Evolutionary conservation across 306 rosid genomes (phyloP), one percentile per base, ranked within the genome.

Genomic region (Fagus crenata): DNA sequence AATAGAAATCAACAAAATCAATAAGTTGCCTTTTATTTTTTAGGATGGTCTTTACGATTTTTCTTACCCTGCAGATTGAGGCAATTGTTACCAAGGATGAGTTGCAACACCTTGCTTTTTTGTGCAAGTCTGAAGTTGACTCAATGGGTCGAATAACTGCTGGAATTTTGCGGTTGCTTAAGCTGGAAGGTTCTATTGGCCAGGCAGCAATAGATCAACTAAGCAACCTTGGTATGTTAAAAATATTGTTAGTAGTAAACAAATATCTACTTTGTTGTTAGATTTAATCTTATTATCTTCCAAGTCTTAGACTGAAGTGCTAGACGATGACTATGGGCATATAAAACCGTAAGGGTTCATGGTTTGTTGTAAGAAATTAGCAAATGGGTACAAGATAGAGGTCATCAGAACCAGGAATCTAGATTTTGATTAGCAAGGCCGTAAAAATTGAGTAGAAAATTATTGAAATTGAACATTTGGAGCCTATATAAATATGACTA

Each of bases 51-150:
- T 22, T 85, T 14, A 82, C 73, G 79, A 75, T 54, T 40, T 32
- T 73, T 83, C 54, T 80, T 63, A 14, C 78, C 74, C 14, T 81
- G 75, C 86, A 94, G 97, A 89, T 94, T 83, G 97, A 92, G 87
- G 98, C 89, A 5, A 77, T 88, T 17, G 96, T 94, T 77, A 92
- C 98, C 54, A 94, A 87, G 93, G 93, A 94, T 71, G 98, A 94
- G 85, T 84, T 92, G 83, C 98, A 94, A 80, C 88, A 92, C 83
- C 92, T 94, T 80, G 85, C 96, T 73, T 76, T 85, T 69, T 83
- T 94, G 73, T 92, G 96, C 89, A 94, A 94, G 86, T 94, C 98
- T 8, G 98, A 94, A 88, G 91, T 94, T 59, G 98, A 92, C 82
- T 94, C 98, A 32, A 55, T 88, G 88, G 98, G 97, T 79, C 89